phyloP scores from a whole-genome alignment of 2,329 filamentous ascomycete species.

The Penicillium brasilianum region DNA sequence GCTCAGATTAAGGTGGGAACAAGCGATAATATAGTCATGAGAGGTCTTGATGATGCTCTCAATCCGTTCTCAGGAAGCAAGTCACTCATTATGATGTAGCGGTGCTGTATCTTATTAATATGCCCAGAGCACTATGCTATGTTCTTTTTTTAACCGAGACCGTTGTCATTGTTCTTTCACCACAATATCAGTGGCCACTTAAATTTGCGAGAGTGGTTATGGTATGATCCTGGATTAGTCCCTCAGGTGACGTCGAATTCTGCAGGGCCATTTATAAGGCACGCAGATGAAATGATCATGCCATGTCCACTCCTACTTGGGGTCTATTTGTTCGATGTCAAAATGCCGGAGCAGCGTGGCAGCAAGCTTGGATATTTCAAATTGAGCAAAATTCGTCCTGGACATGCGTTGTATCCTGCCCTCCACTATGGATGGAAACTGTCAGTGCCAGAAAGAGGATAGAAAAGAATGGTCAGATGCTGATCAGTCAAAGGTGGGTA shows the following conservation, averaged over 20 bases:
- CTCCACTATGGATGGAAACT: not conserved
- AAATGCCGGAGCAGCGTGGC: slow-evolving; percentile 18
- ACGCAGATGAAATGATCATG: not conserved
- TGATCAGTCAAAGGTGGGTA: not conserved
- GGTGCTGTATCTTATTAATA: too few species aligned
- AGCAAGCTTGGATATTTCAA: slow-evolving; percentile 21
- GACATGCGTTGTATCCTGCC: slow-evolving; percentile 19
- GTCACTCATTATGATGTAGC: too few species aligned
- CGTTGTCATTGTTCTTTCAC: too few species aligned
- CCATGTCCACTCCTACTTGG: not conserved
- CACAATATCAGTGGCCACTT: too few species aligned
- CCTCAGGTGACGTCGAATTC: not conserved
- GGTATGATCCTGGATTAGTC: not conserved
- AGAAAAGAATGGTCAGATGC: not conserved
- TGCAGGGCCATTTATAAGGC: not conserved
- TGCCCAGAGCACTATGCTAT: too few species aligned
- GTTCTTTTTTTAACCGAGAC: too few species aligned
- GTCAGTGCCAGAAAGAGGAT: not conserved
- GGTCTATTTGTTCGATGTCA: slow-evolving; percentile 11
- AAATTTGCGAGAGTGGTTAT: too few species aligned
- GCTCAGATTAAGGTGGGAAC: too few species aligned
- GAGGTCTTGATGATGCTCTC: too few species aligned
- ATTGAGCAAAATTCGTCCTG: slow-evolving; percentile 21
- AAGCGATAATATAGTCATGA: too few species aligned
- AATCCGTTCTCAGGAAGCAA: too few species aligned